Conservation (phyloP, 257 asterid species). For the Lithospermum erythrorhizon region DNA sequence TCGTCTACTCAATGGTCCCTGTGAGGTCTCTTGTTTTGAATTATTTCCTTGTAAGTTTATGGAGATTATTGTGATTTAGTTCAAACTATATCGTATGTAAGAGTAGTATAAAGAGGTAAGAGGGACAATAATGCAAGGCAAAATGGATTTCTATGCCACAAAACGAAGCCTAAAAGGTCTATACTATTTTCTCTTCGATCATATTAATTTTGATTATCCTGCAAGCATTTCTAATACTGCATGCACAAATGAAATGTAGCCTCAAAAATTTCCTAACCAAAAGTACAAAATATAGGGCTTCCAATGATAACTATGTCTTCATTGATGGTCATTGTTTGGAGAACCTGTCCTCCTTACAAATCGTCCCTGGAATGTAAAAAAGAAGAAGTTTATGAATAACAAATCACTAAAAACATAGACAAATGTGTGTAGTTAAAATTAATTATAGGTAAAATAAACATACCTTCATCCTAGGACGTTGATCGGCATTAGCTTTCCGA, state of each 20-base stretch:
- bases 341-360: conserved; percentile 50
- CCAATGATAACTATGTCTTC: not conserved
- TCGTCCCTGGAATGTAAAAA: conserved; percentile 52
- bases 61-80: too few relatives aligned
- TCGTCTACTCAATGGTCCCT: too few relatives aligned
- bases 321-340: conserved; percentile 12
- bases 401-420: too few relatives aligned
- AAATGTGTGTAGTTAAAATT: too few relatives aligned
- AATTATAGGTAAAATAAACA: too few relatives aligned
- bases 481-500: conserved; percentile 78
- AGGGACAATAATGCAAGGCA: not conserved
- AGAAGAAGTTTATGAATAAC: too few relatives aligned
- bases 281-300: too few relatives aligned
- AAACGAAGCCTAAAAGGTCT: conserved; percentile 1
- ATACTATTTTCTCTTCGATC: not conserved
- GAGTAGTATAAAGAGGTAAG: not conserved
- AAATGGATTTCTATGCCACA: too few relatives aligned
- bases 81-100: too few relatives aligned
- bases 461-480: conserved; percentile 83
- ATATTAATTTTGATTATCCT: not conserved
- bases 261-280: not conserved
- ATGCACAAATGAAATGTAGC: too few relatives aligned
- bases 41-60: too few relatives aligned
- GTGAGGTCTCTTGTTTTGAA: too few relatives aligned
- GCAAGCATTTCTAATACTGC: not conserved